phyloP scores from a whole-genome alignment of 306 rosid genomes.

The Bauhinia variegata region DNA sequence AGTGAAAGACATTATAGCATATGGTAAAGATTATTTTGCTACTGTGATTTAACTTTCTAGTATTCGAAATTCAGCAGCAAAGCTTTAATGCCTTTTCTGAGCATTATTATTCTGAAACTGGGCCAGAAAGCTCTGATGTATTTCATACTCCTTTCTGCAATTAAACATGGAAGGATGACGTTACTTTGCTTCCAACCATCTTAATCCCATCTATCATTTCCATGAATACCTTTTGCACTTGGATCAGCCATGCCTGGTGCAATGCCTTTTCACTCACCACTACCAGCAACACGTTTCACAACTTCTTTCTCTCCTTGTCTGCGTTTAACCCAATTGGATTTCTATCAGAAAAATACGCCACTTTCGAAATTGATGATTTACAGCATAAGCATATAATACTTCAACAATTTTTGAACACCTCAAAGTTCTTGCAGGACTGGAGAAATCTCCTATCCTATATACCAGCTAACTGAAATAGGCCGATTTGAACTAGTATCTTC shows the following conservation, averaged over 20 bases:
- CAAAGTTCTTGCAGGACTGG: no score
- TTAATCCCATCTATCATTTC: not conserved
- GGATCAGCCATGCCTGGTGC: not conserved
- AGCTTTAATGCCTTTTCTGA: no score
- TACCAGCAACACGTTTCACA: not conserved
- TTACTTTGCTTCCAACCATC: not conserved
- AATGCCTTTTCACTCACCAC: not conserved
- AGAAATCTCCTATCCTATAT: no score
- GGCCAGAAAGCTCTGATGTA: not conserved
- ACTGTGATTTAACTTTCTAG: no score
- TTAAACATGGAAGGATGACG: not conserved
- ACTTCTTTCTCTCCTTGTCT: not conserved
- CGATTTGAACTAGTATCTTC: no score
- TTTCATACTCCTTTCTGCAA: not conserved
- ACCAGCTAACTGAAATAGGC: no score
- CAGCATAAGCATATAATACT: not conserved
- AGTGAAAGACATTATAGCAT: no score
- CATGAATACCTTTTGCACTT: not conserved
- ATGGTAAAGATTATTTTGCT: no score
- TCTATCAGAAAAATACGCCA: no score
- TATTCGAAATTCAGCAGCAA: no score
- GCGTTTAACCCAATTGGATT: not conserved
- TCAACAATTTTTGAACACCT: not conserved
- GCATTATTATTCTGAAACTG: no score
- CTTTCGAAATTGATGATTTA: not conserved